Percentiles rank a stretch among this genome's conserved stretches.
Conservation (phyloP, 2,329 filamentous ascomycete genomes). For the Furcasterigmium furcatum region DNA sequence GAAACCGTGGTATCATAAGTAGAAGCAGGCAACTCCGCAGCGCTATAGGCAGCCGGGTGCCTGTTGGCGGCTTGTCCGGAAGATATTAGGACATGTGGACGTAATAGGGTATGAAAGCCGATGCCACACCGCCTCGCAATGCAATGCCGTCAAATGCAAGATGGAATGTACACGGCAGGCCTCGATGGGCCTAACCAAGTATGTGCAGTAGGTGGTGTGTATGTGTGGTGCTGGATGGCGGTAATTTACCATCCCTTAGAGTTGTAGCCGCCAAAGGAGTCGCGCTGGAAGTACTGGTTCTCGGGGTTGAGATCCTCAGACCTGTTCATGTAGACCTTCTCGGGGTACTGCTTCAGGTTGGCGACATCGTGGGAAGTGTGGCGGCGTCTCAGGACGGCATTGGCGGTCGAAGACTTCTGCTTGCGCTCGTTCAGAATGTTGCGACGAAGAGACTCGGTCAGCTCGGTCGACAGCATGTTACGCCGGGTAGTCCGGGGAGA, state of each 20-base stretch:
- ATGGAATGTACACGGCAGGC: slow-evolving; percentile 3
- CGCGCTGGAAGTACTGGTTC: slow-evolving; percentile 82
- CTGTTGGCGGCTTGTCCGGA: neutral
- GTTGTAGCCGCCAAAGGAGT: slow-evolving; percentile 77
- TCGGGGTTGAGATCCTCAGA: slow-evolving; percentile 60
- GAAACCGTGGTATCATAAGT: slow-evolving; percentile 16
- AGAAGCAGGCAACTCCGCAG: neutral
- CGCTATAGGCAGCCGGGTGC: neutral
- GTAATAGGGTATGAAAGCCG: slow-evolving; percentile 1
- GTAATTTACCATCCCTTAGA: slow-evolving; percentile 72
- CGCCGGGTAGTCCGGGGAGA: slow-evolving; percentile 89
- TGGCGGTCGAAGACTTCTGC: slow-evolving; percentile 86
- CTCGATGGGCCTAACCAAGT: slow-evolving; percentile 4
- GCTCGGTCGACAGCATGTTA: slow-evolving; percentile 93
- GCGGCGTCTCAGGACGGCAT: slow-evolving; percentile 82
- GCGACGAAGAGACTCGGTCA: slow-evolving; percentile 88
- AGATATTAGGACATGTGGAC: neutral
- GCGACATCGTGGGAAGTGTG: slow-evolving; percentile 90
- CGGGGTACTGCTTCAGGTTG: slow-evolving; percentile 80
- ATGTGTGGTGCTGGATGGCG: neutral
- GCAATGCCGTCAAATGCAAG: slow-evolving; percentile 9
- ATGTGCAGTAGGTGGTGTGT: slow-evolving; percentile 10
- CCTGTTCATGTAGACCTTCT: slow-evolving; percentile 57
- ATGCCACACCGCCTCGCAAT: slow-evolving; percentile 10
- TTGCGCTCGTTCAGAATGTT: slow-evolving; percentile 94